Conservation (phyloP, 2,329 filamentous ascomycete genomes). For the Paraphoma sp. region DNA sequence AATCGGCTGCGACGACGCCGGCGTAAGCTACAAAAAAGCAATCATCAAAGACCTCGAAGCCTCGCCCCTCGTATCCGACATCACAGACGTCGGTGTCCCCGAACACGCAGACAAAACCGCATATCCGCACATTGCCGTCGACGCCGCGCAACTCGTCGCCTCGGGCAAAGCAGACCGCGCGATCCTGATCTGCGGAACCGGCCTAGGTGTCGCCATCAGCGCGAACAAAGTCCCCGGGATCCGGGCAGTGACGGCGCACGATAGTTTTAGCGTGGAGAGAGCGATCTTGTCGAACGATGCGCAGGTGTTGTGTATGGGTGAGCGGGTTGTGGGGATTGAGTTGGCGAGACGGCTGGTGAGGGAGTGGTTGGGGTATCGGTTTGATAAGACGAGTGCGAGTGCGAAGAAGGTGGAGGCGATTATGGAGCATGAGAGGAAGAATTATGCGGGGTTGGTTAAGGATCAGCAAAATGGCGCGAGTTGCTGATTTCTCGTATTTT, state of each 20-base stretch:
- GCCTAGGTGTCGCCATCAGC: slow-evolving; percentile 84
- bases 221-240: slow-evolving; percentile 88
- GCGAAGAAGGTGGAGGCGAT: slow-evolving; percentile 63
- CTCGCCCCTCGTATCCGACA: slow-evolving; percentile 69
- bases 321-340: slow-evolving; percentile 83
- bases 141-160: slow-evolving; percentile 70
- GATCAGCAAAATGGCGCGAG: slow-evolving; percentile 13
- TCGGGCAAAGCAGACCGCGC: slow-evolving; percentile 75
- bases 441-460: slow-evolving; percentile 29
- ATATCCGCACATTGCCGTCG: slow-evolving; percentile 80
- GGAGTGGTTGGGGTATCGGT: slow-evolving; percentile 86
- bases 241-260: slow-evolving; percentile 87
- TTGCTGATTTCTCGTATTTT: no score
- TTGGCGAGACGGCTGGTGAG: slow-evolving; percentile 76
- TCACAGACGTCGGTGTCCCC: slow-evolving; percentile 78
- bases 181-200: slow-evolving; percentile 83
- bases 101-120: slow-evolving; percentile 74
- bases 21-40: slow-evolving; percentile 77
- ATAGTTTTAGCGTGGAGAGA: slow-evolving; percentile 82
- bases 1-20: slow-evolving; percentile 74
- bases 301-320: slow-evolving; percentile 85
- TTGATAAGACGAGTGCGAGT: slow-evolving; percentile 71
- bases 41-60: slow-evolving; percentile 76
- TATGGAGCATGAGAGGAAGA: slow-evolving; percentile 54
- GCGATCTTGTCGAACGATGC: slow-evolving; percentile 84